Evolutionary conservation across 73 alveolate genomes (phyloP).

Genomic region (Paramecium pentaurelia): DNA sequence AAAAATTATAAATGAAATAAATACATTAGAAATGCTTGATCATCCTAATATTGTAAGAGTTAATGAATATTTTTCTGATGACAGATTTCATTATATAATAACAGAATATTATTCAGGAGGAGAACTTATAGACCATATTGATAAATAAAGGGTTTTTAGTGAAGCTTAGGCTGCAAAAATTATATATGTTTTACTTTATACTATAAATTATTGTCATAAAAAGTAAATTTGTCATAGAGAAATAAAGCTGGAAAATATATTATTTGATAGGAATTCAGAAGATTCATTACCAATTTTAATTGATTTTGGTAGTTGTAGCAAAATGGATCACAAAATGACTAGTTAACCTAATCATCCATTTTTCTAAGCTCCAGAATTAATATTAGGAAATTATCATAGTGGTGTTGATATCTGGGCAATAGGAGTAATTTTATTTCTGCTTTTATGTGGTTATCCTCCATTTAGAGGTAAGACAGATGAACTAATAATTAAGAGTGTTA

Average conservation of each 20-base stretch:
- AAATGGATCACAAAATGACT: background rate
- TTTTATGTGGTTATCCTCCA: conserved; percentile 72
- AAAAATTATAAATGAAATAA: background rate
- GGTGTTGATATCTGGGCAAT: conserved; percentile 76
- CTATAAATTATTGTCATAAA: conserved; percentile 80
- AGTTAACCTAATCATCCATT: conserved; percentile 7
- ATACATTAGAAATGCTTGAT: conserved; percentile 30
- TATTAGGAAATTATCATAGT: conserved; percentile 49
- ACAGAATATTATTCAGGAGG: conserved; percentile 67
- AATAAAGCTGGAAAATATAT: conserved; percentile 74
- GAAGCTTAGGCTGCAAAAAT: conserved; percentile 62
- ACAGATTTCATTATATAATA: conserved; percentile 44
- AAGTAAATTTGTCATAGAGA: conserved; percentile 76
- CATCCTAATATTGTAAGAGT: conserved; percentile 57
- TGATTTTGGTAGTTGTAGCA: conserved; percentile 56
- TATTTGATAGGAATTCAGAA: conserved; percentile 58
- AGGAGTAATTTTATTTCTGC: conserved; percentile 64
- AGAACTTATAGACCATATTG: conserved; percentile 41
- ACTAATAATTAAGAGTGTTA: conserved; percentile 22
- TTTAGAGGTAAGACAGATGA: conserved; percentile 63
- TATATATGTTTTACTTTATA: conserved; percentile 65
- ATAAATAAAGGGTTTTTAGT: conserved; percentile 1
- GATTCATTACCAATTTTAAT: conserved; percentile 33
- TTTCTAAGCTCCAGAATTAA: conserved; percentile 69
- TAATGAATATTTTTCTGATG: conserved; percentile 53